These are phyloP conservation scores for Sarocladium strictum DNA, from an alignment of 2,329 filamentous ascomycete genomes.

Conservation along the genomic window DNA sequence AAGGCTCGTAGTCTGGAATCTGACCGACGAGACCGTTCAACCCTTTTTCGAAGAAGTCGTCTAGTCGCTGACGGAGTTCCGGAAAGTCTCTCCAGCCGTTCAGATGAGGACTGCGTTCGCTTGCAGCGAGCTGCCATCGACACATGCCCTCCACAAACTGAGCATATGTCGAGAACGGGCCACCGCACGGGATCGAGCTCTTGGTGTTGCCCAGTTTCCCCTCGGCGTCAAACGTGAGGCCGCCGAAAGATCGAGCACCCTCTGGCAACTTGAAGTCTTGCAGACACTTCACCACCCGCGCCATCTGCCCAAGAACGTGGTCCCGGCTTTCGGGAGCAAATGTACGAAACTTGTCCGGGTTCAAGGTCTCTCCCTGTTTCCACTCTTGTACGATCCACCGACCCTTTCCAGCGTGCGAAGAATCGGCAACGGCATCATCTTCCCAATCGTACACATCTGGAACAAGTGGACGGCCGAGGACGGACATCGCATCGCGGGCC, in stretches of 20 bases:
- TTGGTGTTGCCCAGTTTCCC: slow-evolving; percentile 7
- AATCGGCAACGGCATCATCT: not conserved
- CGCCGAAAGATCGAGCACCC: not conserved
- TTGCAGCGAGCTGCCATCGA: slow-evolving; percentile 10
- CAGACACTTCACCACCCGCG: slow-evolving; percentile 6
- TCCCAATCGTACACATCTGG: slow-evolving; percentile 10
- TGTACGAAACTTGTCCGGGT: not conserved
- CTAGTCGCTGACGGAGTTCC: slow-evolving; percentile 9
- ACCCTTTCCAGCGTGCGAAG: not conserved
- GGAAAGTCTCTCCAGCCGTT: slow-evolving; percentile 11
- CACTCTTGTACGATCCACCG: slow-evolving; percentile 12
- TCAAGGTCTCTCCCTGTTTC: slow-evolving; percentile 9
- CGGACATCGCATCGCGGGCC: slow-evolving; percentile 9
- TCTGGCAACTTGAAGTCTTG: slow-evolving; percentile 10
- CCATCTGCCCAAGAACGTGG: slow-evolving; percentile 9
- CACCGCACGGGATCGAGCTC: slow-evolving; percentile 10
- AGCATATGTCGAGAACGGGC: slow-evolving; percentile 10
- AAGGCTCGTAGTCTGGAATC: slow-evolving; percentile 1
- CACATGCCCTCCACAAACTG: slow-evolving; percentile 10
- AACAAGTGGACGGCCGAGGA: not conserved
- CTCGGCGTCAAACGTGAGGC: slow-evolving; percentile 10
- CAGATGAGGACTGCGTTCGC: slow-evolving; percentile 10
- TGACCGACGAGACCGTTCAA: not conserved
- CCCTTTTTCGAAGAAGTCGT: slow-evolving; percentile 7
- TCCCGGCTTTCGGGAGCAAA: slow-evolving; percentile 6